A percentile compares a stretch with the other conserved stretches of the same genome.
Conservation (phyloP, 495 filamentous ascomycete species). For the Pseudomonodictys pantanalensis region DNA sequence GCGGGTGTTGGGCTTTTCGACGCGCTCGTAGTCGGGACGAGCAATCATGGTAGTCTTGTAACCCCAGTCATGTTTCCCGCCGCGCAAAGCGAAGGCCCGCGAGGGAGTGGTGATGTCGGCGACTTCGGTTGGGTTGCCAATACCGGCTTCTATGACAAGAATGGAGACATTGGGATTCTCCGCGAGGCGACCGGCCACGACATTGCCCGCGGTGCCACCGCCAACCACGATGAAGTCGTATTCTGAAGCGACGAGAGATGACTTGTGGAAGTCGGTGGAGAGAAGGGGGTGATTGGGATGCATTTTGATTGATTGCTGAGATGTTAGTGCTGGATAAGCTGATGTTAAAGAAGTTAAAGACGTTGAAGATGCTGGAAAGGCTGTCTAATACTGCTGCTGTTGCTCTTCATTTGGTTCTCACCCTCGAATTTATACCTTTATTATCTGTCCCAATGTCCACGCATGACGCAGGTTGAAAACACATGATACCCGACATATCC, state of each 20-base stretch:
- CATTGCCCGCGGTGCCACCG: conserved; percentile 59
- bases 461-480: no score
- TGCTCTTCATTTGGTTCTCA: no score
- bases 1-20: conserved; percentile 59
- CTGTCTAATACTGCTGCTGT: no score
- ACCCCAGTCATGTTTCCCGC: conserved; percentile 56
- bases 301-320: conserved; percentile 2
- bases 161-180: conserved; percentile 52
- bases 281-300: background rate
- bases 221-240: conserved; percentile 52
- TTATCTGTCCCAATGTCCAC: no score
- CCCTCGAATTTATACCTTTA: no score
- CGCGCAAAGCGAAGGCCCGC: conserved; percentile 45
- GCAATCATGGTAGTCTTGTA: conserved; percentile 65
- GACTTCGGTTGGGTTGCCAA: conserved; percentile 42
- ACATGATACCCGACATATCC: no score
- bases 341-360: no score
- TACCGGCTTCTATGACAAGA: conserved; percentile 54
- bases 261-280: background rate
- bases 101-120: conserved; percentile 48
- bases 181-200: conserved; percentile 58
- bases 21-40: conserved; percentile 57
- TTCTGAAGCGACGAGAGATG: conserved; percentile 2
- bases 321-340: no score
- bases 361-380: no score